These are phyloP conservation scores for Styphnolobium japonicum DNA, from an alignment of 306 rosid genomes.

Conservation along the genomic window DNA sequence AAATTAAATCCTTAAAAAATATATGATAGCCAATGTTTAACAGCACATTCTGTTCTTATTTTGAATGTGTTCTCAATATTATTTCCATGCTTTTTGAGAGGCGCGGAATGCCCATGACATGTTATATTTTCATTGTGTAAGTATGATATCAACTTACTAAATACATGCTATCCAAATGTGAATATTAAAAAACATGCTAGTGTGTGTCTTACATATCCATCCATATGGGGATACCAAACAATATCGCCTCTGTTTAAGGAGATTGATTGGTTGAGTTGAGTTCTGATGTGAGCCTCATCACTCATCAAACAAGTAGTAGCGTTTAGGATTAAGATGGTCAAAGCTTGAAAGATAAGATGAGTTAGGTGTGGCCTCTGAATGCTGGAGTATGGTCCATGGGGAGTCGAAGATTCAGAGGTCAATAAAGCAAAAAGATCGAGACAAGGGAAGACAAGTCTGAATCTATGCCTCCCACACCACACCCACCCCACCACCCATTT, in stretches of 20 bases:
- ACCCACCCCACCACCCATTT: no score
- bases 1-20: no score
- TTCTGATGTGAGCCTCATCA: not conserved
- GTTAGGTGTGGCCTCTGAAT: not conserved
- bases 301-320: not conserved
- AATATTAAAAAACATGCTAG: not conserved
- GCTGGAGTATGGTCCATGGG: not conserved
- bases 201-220: not conserved
- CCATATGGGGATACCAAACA: not conserved
- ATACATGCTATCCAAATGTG: not conserved
- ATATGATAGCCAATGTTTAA: no score
- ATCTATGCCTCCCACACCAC: no score
- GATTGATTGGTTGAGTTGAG: not conserved
- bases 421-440: not conserved
- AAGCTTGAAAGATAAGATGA: not conserved
- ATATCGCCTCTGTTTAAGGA: not conserved
- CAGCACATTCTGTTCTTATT: no score
- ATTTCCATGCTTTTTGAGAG: not conserved
- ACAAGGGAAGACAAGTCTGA: not conserved
- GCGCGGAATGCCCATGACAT: not conserved
- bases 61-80: not conserved
- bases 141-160: not conserved
- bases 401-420: not conserved
- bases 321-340: not conserved
- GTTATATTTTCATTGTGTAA: not conserved